These are phyloP conservation scores for Ogataea philodendri DNA, from an alignment of 805 yeast species.

Conservation along the genomic window DNA sequence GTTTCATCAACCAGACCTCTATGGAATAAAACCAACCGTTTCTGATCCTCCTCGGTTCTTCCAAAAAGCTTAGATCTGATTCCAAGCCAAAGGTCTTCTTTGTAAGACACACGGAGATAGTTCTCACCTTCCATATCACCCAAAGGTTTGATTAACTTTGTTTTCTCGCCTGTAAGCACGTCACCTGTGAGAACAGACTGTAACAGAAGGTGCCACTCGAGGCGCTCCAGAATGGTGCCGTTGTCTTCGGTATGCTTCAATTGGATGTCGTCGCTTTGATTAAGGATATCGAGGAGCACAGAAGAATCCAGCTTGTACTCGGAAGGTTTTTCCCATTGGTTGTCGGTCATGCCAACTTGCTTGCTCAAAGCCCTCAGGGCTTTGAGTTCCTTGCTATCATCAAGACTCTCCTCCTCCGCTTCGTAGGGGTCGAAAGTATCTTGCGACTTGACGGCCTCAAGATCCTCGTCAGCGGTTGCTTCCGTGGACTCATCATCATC, in stretches of 20 bases:
- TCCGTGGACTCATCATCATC: constrained; percentile 35
- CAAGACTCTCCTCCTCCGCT: constrained; percentile 20
- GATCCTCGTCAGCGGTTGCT: constrained; percentile 27
- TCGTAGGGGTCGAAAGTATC: constrained; percentile 21
- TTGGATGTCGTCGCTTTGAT: constrained; percentile 37
- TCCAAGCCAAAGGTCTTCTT: constrained; percentile 83
- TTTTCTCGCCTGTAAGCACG: constrained; percentile 87
- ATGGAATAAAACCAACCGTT: constrained; percentile 61
- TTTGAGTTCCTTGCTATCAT: constrained; percentile 27
- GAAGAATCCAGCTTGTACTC: constrained; percentile 37
- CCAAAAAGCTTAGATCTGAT: constrained; percentile 79
- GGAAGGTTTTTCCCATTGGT: constrained; percentile 34
- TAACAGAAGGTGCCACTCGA: constrained; percentile 96
- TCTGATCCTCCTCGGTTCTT: constrained; percentile 76
- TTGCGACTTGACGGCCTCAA: constrained; percentile 20
- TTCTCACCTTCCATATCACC: constrained; percentile 43
- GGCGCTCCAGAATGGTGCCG: constrained; percentile 58
- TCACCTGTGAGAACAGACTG: constrained; percentile 91
- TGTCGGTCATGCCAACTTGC: constrained; percentile 33
- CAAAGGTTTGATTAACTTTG: constrained; percentile 58
- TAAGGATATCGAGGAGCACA: constrained; percentile 32
- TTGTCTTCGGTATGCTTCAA: constrained; percentile 29
- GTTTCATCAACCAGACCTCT: constrained; percentile 72
- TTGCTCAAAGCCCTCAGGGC: constrained; percentile 32
- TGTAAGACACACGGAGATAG: constrained; percentile 52